A percentile compares a stretch with the other conserved stretches of the same genome.
Conservation (phyloP, 148 eudicot species). For the Agrostemma githago region DNA sequence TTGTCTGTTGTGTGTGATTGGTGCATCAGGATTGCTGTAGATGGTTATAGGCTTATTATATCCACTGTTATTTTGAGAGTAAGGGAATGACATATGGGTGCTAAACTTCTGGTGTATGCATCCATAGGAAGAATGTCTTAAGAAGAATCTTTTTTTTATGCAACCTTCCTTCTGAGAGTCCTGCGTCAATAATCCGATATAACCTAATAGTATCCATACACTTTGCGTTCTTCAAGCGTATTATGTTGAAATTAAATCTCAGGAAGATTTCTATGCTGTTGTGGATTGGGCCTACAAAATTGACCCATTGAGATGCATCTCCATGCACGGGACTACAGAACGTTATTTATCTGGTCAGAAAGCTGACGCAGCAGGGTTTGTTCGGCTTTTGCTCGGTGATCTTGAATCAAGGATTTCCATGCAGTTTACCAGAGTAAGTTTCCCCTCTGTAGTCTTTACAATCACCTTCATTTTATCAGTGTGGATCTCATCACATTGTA, state of each 20-base stretch:
- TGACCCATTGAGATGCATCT: constrained; percentile 91
- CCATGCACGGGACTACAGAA: constrained; percentile 92
- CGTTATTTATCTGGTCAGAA: constrained; percentile 84
- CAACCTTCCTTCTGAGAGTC: background rate
- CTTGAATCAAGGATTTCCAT: constrained; percentile 83
- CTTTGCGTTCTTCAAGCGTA: background rate
- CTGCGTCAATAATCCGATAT: too few species aligned
- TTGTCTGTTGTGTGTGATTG: background rate
- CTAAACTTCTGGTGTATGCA: background rate
- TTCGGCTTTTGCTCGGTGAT: constrained; percentile 84
- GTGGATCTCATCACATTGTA: background rate
- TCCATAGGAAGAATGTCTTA: background rate
- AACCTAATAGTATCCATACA: background rate
- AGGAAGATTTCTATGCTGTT: constrained; percentile 96
- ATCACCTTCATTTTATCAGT: background rate
- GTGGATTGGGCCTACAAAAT: constrained; percentile 97
- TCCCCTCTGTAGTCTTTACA: constrained; percentile 10
- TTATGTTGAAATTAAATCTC: constrained; percentile 18
- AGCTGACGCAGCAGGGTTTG: constrained; percentile 97
- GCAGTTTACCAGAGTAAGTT: constrained; percentile 70
- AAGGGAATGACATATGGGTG: background rate
- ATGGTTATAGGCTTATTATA: too few species aligned
- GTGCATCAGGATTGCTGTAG: too few species aligned
- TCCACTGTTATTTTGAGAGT: background rate
- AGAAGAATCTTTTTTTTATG: background rate